Percentiles rank a stretch among this genome's conserved stretches.
phyloP scores from a whole-genome alignment of 1,139 yeast species.

The Arxiozyma slooffiae region DNA sequence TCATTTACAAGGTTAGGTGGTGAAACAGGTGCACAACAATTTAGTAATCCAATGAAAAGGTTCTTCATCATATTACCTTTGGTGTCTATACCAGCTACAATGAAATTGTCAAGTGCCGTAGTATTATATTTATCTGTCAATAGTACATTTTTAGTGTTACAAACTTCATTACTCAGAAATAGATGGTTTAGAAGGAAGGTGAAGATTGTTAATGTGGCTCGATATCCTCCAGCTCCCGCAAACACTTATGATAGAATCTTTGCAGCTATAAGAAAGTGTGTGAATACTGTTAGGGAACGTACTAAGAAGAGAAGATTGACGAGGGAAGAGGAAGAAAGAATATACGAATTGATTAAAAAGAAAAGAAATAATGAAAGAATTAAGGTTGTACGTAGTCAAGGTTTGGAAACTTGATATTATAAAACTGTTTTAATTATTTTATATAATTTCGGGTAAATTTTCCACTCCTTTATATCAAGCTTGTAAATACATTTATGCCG shows the following conservation, averaged over 20 bases:
- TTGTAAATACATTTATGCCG: constrained; percentile 2
- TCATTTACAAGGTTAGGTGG: constrained; percentile 78
- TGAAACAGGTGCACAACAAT: constrained; percentile 73
- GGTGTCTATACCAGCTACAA: constrained; percentile 74
- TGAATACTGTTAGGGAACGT: constrained; percentile 49
- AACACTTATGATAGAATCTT: constrained; percentile 37
- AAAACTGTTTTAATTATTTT: too few species aligned
- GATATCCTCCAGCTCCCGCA: constrained; percentile 39
- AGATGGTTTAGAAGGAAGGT: constrained; percentile 46
- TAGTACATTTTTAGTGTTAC: constrained; percentile 63
- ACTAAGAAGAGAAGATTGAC: constrained; percentile 36
- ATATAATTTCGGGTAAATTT: too few species aligned
- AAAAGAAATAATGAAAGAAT: constrained; percentile 29
- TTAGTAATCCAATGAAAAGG: constrained; percentile 64
- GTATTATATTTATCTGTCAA: constrained; percentile 78
- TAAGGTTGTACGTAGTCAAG: constrained; percentile 31
- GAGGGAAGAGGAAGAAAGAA: constrained; percentile 29
- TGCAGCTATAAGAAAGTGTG: constrained; percentile 48
- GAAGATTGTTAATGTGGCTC: constrained; percentile 59
- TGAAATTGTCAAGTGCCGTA: constrained; percentile 76
- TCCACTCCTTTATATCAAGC: background rate
- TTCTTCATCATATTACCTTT: constrained; percentile 67
- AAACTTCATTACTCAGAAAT: constrained; percentile 56
- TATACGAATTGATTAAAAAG: constrained; percentile 27
- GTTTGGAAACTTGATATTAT: constrained; percentile 14